Conservation (phyloP, 352 stramenopile genomes). For the Sclerospora graminicola region DNA sequence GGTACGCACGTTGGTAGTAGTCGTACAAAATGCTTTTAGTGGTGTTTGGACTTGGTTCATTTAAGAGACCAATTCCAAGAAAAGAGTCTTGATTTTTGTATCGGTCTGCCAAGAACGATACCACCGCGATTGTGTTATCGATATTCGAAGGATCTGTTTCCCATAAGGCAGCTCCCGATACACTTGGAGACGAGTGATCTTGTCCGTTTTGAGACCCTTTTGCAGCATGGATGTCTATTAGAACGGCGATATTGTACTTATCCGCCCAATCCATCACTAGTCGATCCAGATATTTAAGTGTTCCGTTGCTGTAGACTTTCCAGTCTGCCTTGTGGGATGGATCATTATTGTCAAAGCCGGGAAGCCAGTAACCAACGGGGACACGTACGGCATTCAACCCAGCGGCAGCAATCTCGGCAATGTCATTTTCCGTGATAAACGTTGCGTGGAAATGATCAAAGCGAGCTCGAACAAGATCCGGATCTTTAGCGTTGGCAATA, state of each 20-base stretch:
- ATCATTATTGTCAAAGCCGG: constrained; percentile 29
- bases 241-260: constrained; percentile 41
- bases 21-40: constrained; percentile 41
- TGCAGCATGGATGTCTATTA: constrained; percentile 37
- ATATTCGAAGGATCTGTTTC: constrained; percentile 53
- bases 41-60: constrained; percentile 47
- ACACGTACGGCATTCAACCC: constrained; percentile 51
- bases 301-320: constrained; percentile 24
- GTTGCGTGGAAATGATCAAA: constrained; percentile 39
- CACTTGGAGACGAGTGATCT: constrained; percentile 27
- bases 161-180: constrained; percentile 33
- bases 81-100: constrained; percentile 65
- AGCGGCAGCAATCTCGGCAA: constrained; percentile 29
- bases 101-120: constrained; percentile 40
- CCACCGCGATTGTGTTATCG: constrained; percentile 36
- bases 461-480: constrained; percentile 22
- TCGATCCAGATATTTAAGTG: constrained; percentile 32
- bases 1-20: constrained; percentile 70
- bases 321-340: constrained; percentile 24
- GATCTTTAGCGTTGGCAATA: constrained; percentile 36
- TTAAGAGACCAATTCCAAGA: constrained; percentile 58
- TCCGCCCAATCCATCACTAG: constrained; percentile 37
- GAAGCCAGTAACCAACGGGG: constrained; percentile 47
- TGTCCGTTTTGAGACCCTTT: constrained; percentile 50
- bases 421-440: constrained; percentile 63